phyloP scores from a whole-genome alignment of 179 eudicot genomes.

The Sideroxylon spinosum region DNA sequence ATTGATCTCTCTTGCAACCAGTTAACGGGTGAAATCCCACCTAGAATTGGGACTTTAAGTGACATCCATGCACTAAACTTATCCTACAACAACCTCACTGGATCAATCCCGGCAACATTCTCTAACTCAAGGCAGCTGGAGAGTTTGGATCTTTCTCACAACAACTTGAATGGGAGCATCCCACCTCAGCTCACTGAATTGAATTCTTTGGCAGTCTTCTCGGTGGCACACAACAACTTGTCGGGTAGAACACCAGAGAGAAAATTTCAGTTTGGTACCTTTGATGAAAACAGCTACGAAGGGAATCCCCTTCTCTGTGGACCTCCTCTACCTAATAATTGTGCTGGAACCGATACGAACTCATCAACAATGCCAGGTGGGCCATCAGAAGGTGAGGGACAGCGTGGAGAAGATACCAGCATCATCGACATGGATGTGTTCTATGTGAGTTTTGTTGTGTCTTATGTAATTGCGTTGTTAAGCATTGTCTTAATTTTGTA shows the following conservation, averaged over 20 bases:
- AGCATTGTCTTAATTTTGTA: conserved; percentile 4
- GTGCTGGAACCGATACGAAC: neutral
- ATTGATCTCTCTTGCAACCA: too few relatives aligned
- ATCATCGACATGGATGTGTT: neutral
- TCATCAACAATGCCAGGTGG: neutral
- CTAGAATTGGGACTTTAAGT: too few relatives aligned
- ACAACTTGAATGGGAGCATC: conserved; percentile 7
- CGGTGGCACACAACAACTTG: conserved; percentile 16
- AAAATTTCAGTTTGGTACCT: conserved; percentile 21
- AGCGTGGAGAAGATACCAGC: neutral
- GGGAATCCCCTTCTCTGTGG: conserved; percentile 25
- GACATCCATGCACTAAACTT: too few relatives aligned
- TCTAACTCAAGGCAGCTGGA: too few relatives aligned
- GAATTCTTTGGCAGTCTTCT: conserved; percentile 8
- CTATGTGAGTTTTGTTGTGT: neutral
- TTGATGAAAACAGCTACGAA: conserved; percentile 15
- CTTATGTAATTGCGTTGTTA: neutral
- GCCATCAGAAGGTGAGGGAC: neutral
- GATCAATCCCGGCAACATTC: too few relatives aligned
- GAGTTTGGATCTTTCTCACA: neutral
- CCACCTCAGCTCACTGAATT: neutral
- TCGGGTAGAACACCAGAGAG: conserved; percentile 13
- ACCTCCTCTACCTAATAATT: neutral
- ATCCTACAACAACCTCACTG: too few relatives aligned
- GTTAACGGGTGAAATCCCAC: too few relatives aligned